Conservation (phyloP, 768 basidiomycete genomes). For the Amyloporia xantha region DNA sequence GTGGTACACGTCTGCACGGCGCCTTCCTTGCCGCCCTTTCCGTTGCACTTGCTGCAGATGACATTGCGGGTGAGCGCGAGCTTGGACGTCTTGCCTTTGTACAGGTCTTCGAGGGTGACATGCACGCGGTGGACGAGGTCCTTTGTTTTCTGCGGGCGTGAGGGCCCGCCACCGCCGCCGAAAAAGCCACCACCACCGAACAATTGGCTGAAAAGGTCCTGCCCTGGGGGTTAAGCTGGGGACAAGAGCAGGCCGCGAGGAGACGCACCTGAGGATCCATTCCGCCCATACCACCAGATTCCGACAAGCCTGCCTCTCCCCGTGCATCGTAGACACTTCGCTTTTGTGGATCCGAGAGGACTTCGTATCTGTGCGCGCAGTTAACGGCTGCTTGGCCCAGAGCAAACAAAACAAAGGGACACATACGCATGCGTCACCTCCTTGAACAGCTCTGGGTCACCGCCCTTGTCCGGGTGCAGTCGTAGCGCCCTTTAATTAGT, state of each 20-base stretch:
- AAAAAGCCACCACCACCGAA: slow-evolving; percentile 85
- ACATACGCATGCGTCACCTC: slow-evolving; percentile 93
- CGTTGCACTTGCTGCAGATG: slow-evolving; percentile 89
- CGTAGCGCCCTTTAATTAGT: slow-evolving; percentile 73
- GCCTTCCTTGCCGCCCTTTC: slow-evolving; percentile 96
- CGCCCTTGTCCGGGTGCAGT: slow-evolving; percentile 90
- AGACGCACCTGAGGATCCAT: slow-evolving; percentile 87
- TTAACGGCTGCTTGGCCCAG: slow-evolving; percentile 4
- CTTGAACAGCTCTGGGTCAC: slow-evolving; percentile 95
- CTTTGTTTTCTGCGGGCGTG: slow-evolving; percentile 84
- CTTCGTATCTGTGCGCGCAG: slow-evolving; percentile 65
- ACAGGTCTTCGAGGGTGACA: slow-evolving; percentile 96
- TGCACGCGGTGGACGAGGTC: slow-evolving; percentile 96
- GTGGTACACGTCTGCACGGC: slow-evolving; percentile 72
- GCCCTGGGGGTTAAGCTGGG: slow-evolving; percentile 1
- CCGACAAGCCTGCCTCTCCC: slow-evolving; percentile 76
- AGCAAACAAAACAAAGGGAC: slow-evolving; percentile 8
- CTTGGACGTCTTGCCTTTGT: slow-evolving; percentile 98
- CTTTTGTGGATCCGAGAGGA: slow-evolving; percentile 84
- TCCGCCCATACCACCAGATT: slow-evolving; percentile 85
- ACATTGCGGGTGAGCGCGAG: slow-evolving; percentile 94
- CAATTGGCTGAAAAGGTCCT: slow-evolving; percentile 96
- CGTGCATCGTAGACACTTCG: slow-evolving; percentile 79
- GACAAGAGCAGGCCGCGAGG: not conserved
- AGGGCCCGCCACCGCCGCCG: slow-evolving; percentile 47